phyloP scores from a whole-genome alignment of 2,329 filamentous ascomycete genomes.

The Ophiognomonia clavigignenti-juglandacearum region DNA sequence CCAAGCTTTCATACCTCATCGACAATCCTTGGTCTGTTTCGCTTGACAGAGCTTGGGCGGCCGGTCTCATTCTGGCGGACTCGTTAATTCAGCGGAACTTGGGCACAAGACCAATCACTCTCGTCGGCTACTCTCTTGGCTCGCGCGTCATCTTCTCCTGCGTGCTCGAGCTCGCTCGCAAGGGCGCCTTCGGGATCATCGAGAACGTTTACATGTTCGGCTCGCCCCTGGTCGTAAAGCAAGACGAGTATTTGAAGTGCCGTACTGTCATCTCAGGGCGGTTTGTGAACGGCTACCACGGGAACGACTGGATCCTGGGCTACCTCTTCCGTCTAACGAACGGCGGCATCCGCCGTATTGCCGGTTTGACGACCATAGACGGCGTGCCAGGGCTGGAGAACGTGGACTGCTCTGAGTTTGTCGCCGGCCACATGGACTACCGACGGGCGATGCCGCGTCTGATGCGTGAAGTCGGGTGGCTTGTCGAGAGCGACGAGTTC shows the following conservation, averaged over 20 bases:
- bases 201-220: constrained; percentile 97
- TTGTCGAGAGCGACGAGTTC: constrained; percentile 89
- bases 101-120: constrained; percentile 83
- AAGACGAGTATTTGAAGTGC: constrained; percentile 79
- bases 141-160: constrained; percentile 90
- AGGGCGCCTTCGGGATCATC: constrained; percentile 78
- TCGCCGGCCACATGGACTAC: constrained; percentile 95
- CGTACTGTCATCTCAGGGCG: constrained; percentile 84
- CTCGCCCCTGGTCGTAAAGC: constrained; percentile 84
- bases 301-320: constrained; percentile 93
- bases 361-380: constrained; percentile 74
- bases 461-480: constrained; percentile 83
- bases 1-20: constrained; percentile 92
- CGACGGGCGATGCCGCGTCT: constrained; percentile 86
- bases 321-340: constrained; percentile 94
- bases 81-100: constrained; percentile 89
- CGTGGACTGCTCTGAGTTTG: constrained; percentile 77
- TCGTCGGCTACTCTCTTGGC: constrained; percentile 92
- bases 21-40: constrained; percentile 99
- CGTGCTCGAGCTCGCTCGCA: constrained; percentile 77
- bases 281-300: constrained; percentile 91
- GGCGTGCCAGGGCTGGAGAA: constrained; percentile 81
- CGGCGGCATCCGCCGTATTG: constrained; percentile 84
- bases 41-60: constrained; percentile 79
- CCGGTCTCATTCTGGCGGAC: constrained; percentile 89